phyloP scores from a whole-genome alignment of 176 grass and related monocot species.

The Aegilops umbellulata region DNA sequence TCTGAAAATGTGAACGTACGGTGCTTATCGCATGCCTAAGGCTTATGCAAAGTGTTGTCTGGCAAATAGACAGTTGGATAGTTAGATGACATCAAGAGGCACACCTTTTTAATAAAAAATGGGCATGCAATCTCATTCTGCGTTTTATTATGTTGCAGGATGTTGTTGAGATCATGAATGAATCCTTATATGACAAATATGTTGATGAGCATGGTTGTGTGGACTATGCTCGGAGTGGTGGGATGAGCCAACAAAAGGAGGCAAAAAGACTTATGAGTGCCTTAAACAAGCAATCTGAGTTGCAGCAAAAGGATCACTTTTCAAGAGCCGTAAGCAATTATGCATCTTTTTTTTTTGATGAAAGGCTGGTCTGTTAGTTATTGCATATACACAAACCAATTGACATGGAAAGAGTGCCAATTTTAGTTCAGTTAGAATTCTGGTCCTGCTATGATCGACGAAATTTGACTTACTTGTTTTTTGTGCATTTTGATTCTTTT shows the following conservation, averaged over 20 bases:
- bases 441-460: not conserved
- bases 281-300: constrained; percentile 69
- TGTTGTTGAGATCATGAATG: constrained; percentile 73
- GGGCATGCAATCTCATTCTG: constrained; percentile 3
- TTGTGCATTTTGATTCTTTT: not conserved
- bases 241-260: constrained; percentile 79
- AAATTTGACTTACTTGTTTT: not conserved
- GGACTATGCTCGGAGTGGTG: constrained; percentile 72
- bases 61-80: not conserved
- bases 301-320: constrained; percentile 66
- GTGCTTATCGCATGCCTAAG: not conserved
- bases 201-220: constrained; percentile 73
- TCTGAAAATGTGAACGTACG: not conserved
- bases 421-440: not conserved
- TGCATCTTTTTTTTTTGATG: not conserved
- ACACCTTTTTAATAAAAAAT: not conserved
- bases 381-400: not conserved
- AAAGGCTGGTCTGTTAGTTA: not conserved
- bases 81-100: not conserved
- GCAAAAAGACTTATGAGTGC: constrained; percentile 51
- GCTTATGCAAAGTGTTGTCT: not conserved
- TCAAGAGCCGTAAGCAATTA: constrained; percentile 58
- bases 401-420: not conserved
- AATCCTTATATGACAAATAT: constrained; percentile 85
- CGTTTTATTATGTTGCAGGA: constrained; percentile 50